phyloP scores from a whole-genome alignment of 2,329 filamentous ascomycete genomes.

The Aspergillus uvarum region DNA sequence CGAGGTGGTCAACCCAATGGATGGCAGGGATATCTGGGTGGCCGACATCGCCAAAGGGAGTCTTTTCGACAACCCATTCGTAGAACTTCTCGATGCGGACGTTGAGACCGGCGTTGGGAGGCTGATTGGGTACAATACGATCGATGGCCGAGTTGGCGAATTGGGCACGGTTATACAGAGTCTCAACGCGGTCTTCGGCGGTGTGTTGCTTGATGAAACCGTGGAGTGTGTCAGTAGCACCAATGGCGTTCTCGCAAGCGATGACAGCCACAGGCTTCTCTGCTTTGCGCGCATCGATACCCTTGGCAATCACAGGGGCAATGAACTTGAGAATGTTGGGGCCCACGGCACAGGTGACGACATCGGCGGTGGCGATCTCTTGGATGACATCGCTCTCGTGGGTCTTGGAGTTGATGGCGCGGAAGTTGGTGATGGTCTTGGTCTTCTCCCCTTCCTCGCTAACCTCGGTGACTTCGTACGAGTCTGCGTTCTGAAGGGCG shows the following conservation, averaged over 20 bases:
- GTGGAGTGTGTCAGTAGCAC: slow-evolving; percentile 84
- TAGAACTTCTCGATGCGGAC: slow-evolving; percentile 98
- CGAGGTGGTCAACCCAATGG: slow-evolving; percentile 87
- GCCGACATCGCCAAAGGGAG: slow-evolving; percentile 71
- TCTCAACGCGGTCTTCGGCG: slow-evolving; percentile 62
- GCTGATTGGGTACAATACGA: slow-evolving; percentile 92
- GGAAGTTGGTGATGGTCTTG: slow-evolving; percentile 90
- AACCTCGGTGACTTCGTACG: slow-evolving; percentile 91
- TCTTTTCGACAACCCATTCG: slow-evolving; percentile 94
- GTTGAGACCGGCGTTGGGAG: slow-evolving; percentile 74
- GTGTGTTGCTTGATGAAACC: slow-evolving; percentile 79
- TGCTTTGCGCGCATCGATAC: slow-evolving; percentile 71
- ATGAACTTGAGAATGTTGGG: slow-evolving; percentile 97
- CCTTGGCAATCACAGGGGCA: slow-evolving; percentile 91
- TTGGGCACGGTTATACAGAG: slow-evolving; percentile 71
- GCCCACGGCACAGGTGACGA: slow-evolving; percentile 95
- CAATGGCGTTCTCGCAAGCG: slow-evolving; percentile 97
- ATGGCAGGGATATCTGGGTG: slow-evolving; percentile 80
- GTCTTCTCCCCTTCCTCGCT: slow-evolving; percentile 76
- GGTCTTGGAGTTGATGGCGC: slow-evolving; percentile 91
- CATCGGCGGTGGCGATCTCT: slow-evolving; percentile 81
- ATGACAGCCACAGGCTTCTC: slow-evolving; percentile 79
- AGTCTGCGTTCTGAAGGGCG: slow-evolving; percentile 69
- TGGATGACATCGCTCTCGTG: slow-evolving; percentile 77
- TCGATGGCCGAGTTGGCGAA: slow-evolving; percentile 99